Percentiles rank a stretch among this genome's conserved stretches.
These are phyloP conservation scores for slime mould (Dictyostelium discoideum) DNA, from an alignment of 78 protist genomes.

Conservation along the genomic window DNA sequence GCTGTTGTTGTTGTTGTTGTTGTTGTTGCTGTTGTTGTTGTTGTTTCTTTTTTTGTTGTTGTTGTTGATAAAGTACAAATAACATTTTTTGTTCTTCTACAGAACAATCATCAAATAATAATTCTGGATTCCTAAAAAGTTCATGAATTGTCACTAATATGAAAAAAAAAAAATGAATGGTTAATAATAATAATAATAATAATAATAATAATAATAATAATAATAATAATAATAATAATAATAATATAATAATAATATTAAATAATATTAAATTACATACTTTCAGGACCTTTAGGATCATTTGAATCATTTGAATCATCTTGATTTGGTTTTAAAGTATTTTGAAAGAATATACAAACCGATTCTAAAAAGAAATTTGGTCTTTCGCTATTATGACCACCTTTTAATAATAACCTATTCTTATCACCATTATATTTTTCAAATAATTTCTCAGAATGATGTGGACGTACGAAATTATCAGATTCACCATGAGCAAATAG, in stretches of 20 bases:
- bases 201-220: no score
- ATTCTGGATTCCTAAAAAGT: background rate
- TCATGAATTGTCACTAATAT: background rate
- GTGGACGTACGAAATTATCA: constrained; percentile 79
- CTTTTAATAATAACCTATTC: constrained; percentile 79
- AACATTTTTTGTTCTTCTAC: constrained; percentile 5
- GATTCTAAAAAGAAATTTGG: constrained; percentile 87
- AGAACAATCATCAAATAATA: constrained; percentile 15
- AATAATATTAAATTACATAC: background rate
- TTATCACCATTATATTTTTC: constrained; percentile 87
- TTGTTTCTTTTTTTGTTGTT: background rate
- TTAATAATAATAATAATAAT: background rate
- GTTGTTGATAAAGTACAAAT: constrained; percentile 18
- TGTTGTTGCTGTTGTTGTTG: background rate
- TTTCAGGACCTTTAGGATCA: background rate
- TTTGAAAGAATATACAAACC: constrained; percentile 83
- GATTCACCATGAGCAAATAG: constrained; percentile 82
- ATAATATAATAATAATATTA: background rate
- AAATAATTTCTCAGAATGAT: constrained; percentile 75
- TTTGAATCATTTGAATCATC: background rate
- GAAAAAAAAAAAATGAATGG: background rate
- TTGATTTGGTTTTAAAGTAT: constrained; percentile 56
- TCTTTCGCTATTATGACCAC: constrained; percentile 87
- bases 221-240: no score
- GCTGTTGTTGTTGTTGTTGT: no score